Base-by-base conservation (phyloP, 192 early-diverging fungal species). In the Phycomyces nitens region DNA sequence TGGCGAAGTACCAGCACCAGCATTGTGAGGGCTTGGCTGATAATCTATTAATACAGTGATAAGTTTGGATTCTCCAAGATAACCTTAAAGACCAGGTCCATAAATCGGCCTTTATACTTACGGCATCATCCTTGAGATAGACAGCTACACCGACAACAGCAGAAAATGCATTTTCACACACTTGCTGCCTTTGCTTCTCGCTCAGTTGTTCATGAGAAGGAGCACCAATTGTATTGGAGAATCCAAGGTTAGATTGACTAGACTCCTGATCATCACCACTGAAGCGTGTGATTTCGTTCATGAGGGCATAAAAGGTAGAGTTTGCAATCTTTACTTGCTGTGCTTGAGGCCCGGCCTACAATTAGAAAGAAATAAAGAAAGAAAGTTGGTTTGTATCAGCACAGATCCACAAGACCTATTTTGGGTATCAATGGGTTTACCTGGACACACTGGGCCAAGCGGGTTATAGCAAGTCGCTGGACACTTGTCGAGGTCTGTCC, bases 11-110 rank as follows among this genome's bases (percentile, higher is more conserved):
- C 44, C 12, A 34, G 29, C 44, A 83, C 58, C 62, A 92, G 68
- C 77, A 86, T 85, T 14, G 85, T 86, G 15, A 87, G 81, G 29
- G 81, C 82, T 60, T 78, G 64, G 6, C 81, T 76, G 0, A 86
- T 84, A 56, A 84, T 83, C 83, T 84, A 72, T 44, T 27, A 47
- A 47, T 14, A 22, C 24, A 21, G n/a, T 20, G 4, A 16, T 29
- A 50, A 34, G 29, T 34, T 34, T 2, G 29, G 29, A 34, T 34
- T 5, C 29, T 34, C 7, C 7, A 47, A 18, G 12, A 21, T 8
- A 18, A n/a, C n/a, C n/a, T n/a, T 14, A 56, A 56, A 56, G 27
- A 23, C n/a, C 5, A 18, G 18, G 39, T 42, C 39, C 6, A 11
- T 43, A 5, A 7, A 39, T 6, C 16, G 16, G 34, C 27, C 10